Conservation (phyloP, 2,329 filamentous ascomycete genomes). For the Penicillium concentricum region DNA sequence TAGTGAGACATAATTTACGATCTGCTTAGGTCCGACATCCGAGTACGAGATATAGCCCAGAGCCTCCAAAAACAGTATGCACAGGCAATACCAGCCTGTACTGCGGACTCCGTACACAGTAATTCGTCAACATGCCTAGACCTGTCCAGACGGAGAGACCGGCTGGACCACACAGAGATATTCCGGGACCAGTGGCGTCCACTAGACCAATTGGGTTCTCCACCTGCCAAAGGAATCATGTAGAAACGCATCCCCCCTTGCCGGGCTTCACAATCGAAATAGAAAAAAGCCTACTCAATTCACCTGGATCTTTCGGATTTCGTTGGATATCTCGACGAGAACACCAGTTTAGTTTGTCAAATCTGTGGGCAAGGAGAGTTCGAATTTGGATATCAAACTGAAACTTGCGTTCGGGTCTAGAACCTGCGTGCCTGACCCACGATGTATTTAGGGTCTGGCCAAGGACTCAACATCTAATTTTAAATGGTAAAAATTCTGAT, state of each 20-base stretch:
- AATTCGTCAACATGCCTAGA: slow-evolving; percentile 1
- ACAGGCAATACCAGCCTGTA: not conserved
- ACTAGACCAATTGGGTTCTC: slow-evolving; percentile 15
- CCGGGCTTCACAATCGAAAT: not conserved
- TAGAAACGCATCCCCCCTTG: slow-evolving; percentile 13
- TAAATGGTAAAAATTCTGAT: slow-evolving; percentile 6
- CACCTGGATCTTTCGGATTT: not conserved
- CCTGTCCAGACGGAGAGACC: slow-evolving; percentile 5
- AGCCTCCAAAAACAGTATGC: not conserved
- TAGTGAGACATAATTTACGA: not conserved
- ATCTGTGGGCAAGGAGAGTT: not conserved
- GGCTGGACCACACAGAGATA: slow-evolving; percentile 11
- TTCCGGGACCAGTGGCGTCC: slow-evolving; percentile 20
- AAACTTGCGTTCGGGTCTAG: slow-evolving; percentile 8
- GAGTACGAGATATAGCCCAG: not conserved
- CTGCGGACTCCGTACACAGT: not conserved
- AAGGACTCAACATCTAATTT: not conserved
- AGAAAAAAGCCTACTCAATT: not conserved
- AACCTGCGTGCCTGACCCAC: not conserved
- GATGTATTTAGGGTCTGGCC: not conserved
- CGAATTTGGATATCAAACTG: not conserved
- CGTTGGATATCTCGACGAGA: not conserved
- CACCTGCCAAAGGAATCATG: slow-evolving; percentile 12
- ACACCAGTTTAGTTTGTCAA: not conserved
- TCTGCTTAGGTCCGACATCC: not conserved